Evolutionary conservation across 2,329 filamentous ascomycete species (phyloP).

Genomic region (Colletotrichum sp.): DNA sequence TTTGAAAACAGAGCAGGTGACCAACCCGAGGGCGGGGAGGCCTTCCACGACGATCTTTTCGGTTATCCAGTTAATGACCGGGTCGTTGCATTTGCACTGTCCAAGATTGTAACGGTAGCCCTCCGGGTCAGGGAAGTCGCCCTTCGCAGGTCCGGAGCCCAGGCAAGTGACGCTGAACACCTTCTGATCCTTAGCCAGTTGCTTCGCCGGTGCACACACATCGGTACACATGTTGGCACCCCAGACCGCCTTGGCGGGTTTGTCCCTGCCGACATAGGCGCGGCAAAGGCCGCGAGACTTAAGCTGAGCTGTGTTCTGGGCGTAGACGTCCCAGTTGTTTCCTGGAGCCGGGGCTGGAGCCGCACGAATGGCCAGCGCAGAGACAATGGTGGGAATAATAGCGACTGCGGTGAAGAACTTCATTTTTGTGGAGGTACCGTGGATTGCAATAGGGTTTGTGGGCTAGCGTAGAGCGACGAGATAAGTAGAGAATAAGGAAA

Average conservation of each 20-base stretch:
- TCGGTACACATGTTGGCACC: neutral
- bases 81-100: neutral
- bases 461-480: neutral
- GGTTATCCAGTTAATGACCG: neutral
- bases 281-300: neutral
- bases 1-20: neutral
- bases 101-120: neutral
- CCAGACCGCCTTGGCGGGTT: neutral
- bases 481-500: neutral
- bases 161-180: neutral
- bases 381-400: neutral
- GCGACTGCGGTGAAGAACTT: neutral
- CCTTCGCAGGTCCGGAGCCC: neutral
- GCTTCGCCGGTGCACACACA: neutral
- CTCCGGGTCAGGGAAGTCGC: neutral
- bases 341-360: neutral
- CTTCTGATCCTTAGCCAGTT: neutral
- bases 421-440: neutral
- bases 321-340: neutral
- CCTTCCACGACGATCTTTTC: neutral
- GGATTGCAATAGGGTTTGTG: neutral
- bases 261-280: neutral
- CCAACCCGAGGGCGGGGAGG: neutral
- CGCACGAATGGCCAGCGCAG: neutral
- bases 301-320: neutral